A percentile compares a stretch with the other conserved stretches of the same genome.
These are phyloP conservation scores for Obba rivulosa DNA, from an alignment of 768 basidiomycete species.

Conservation along the genomic window DNA sequence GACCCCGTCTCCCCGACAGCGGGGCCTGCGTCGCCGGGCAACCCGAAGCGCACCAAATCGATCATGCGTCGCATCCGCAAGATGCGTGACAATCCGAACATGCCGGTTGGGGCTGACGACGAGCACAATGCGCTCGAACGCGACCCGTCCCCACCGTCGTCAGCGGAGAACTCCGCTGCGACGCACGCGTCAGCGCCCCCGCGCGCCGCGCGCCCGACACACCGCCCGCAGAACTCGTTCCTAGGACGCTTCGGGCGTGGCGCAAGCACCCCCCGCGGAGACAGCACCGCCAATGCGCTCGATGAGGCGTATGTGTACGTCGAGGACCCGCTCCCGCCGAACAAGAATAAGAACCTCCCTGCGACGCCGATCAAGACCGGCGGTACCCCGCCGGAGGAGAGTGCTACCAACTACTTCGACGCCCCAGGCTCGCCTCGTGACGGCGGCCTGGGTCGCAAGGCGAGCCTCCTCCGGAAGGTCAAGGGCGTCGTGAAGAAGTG, in stretches of 20 bases:
- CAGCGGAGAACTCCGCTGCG: conserved; percentile 26
- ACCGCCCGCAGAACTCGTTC: conserved; percentile 70
- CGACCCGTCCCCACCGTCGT: conserved; percentile 39
- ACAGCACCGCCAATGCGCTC: conserved; percentile 26
- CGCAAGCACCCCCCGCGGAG: conserved; percentile 32
- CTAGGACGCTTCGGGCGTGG: conserved; percentile 61
- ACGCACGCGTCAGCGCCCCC: conserved; percentile 3
- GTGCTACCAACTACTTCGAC: conserved; percentile 47
- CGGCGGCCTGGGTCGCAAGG: conserved; percentile 57
- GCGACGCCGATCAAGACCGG: conserved; percentile 25
- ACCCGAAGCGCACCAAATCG: conserved; percentile 67
- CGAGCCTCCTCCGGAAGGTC: conserved; percentile 77
- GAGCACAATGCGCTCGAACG: conserved; percentile 35
- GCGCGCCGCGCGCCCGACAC: conserved; percentile 46
- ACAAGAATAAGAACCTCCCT: conserved; percentile 51
- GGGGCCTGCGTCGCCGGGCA: conserved; percentile 39
- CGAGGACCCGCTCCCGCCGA: conserved; percentile 36
- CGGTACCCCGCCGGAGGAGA: conserved; percentile 25
- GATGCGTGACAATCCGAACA: conserved; percentile 83
- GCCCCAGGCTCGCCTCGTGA: conserved; percentile 27
- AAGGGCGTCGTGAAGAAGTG: conserved; percentile 61
- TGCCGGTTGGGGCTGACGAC: conserved; percentile 52
- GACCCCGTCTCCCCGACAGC: conserved; percentile 33
- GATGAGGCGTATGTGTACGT: conserved; percentile 66
- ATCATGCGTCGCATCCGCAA: conserved; percentile 85